Base-by-base conservation (phyloP, 108 stramenopile species). In the Nitzschia sp. region DNA sequence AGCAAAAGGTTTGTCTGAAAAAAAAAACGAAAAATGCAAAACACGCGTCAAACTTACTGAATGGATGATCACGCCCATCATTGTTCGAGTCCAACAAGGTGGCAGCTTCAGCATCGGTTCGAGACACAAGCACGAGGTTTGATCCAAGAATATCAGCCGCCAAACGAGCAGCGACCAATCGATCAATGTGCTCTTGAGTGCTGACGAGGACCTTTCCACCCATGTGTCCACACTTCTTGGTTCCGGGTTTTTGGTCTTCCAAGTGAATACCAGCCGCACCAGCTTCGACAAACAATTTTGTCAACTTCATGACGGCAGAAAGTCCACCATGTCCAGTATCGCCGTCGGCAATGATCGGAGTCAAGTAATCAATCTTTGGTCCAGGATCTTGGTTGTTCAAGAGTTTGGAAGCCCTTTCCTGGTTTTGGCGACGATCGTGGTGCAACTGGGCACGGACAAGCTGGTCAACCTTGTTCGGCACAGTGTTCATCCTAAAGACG, bases 161-260 rank as follows among this genome's bases (percentile, higher is more conserved):
- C 45, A 98, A 72, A 26, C 98, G 85, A 17, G 96, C 93, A 27
- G 96, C 98, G 6, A 91, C 87, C 45, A 98, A 76, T 3, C 98
- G 90, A 80, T 97, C 96, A 68, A 89, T 82, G 67, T 98, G 98
- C 79, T 98, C 98, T 70, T 96, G 96, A 2, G 95, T 95, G 54
- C 89, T 78, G 25, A 97, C 96, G 9, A 98, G 79, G 6, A 98
- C 98, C 62, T 96, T 96, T 2, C 95, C 95, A 27, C 93, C 90
- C 89, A 96, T 94, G 79, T 98, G 98, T 5, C 97, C 97, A 64
- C 97, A 98, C 76, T 98, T 98, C 81, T 98, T 98, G 3, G 96
- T 96, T 60, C 97, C 97, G 8, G 97, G 95, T 61, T 92, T 95
- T 76, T 93, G 88, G 69, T 90, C 88, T 72, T 88, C 88, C 64